A percentile compares a stretch with the other conserved stretches of the same genome.
Evolutionary conservation across 257 asterid genomes (phyloP).

Genomic region (Nicotiana knightiana): DNA sequence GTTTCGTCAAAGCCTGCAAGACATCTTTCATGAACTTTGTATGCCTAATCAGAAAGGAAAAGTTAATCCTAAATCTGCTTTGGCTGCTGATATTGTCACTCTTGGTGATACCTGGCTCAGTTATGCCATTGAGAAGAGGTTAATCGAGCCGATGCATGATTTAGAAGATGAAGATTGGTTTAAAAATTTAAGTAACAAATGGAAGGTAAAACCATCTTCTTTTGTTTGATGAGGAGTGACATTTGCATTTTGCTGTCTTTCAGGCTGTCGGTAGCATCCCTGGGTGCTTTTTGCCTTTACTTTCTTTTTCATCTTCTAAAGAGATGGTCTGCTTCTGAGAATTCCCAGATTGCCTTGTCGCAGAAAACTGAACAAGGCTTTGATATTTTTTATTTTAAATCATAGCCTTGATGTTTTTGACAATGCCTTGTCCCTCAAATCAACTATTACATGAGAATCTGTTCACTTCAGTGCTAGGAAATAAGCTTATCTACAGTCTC

Average conservation of each 20-base stretch:
- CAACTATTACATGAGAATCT: background rate
- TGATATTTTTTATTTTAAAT: background rate
- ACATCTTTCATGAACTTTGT: slow-evolving; percentile 63
- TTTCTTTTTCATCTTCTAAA: background rate
- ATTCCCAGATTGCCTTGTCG: background rate
- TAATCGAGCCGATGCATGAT: slow-evolving; percentile 67
- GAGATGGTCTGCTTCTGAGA: background rate
- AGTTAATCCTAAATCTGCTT: slow-evolving; percentile 51
- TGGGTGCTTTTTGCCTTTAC: background rate
- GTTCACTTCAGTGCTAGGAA: background rate
- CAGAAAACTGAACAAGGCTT: background rate
- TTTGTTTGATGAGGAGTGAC: background rate
- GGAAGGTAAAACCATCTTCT: slow-evolving; percentile 58
- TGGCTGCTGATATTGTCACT: slow-evolving; percentile 70
- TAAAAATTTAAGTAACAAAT: slow-evolving; percentile 50
- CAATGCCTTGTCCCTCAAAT: background rate
- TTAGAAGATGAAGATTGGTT: slow-evolving; percentile 80
- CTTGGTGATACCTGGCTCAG: slow-evolving; percentile 89
- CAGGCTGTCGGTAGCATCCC: background rate
- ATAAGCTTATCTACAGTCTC: background rate
- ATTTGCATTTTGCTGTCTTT: background rate
- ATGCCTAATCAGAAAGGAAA: slow-evolving; percentile 42
- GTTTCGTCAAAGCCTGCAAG: slow-evolving; percentile 59
- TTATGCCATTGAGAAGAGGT: slow-evolving; percentile 60
- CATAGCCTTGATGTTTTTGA: background rate